Base-by-base conservation (phyloP, 2,329 filamentous ascomycete genomes). In the Fusarium torreyae region DNA sequence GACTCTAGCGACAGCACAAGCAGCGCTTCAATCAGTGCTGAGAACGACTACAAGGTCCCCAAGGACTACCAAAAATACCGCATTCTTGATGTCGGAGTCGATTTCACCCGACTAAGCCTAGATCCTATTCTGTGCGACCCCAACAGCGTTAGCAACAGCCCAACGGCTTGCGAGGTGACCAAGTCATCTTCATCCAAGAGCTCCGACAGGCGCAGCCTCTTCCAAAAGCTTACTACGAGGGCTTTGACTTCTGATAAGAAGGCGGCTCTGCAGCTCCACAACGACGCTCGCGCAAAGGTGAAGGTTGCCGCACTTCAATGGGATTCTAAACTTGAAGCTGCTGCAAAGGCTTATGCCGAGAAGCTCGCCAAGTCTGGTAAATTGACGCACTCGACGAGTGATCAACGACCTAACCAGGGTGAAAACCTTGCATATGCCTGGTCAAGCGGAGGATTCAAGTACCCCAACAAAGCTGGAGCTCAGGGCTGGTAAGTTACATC, bases 391-490 rank as follows among this genome's bases (percentile, higher is more conserved):
- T 75, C 73, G 6, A 2, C 36, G 0, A 20, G 24, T 11, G 43
- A 22, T 1, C 36, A 62, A 0, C 60, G 72, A 4, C 63, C 63
- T 0, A 65, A 66, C 6, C 69, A 75, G 34, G 73, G 73, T 0
- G 73, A 75, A 36, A 75, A 75, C 2, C 20, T 75, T 7, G 73
- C 63, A 3, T 75, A 68, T n/a, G 63, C 49, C 13, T 63, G 43
- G 67, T 61, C 71, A 5, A 64, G 58, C 9, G 42, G 26, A 11
- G 46, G 53, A 0, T 57, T 68, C 18, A 53, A 49, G 34, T 61
- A 63, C 11, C 72, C 72, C 2, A 62, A 69, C 1, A 66, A 63
- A 4, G 44, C 57, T 42, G 70, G 54, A 10, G 45, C 72, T 9
- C 39, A 51, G 4, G 57, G 52, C 33, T 74, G 72, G 72, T 75